These are phyloP conservation scores for Penicillium cinerascens DNA, from an alignment of 495 filamentous ascomycete genomes.

Conservation along the genomic window DNA sequence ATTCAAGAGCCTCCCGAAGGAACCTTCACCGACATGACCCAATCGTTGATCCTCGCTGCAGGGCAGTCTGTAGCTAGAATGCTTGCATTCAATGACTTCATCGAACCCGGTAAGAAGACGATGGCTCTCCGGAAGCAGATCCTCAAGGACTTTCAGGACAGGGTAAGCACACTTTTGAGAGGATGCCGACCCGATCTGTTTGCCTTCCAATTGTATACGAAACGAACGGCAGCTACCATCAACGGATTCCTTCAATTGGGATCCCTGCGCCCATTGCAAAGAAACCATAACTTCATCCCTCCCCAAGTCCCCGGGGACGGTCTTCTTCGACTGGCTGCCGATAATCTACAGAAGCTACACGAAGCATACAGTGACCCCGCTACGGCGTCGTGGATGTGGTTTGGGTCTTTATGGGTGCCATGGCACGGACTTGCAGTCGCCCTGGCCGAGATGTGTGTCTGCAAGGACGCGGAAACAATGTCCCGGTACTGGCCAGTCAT, in stretches of 20 bases:
- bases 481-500: conserved; percentile 73
- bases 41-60: conserved; percentile 23
- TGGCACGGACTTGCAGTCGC: conserved; percentile 48
- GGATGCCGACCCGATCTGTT: conserved; percentile 22
- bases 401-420: conserved; percentile 38
- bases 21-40: conserved; percentile 35
- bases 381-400: conserved; percentile 36
- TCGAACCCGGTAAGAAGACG: conserved; percentile 18
- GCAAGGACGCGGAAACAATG: conserved; percentile 56
- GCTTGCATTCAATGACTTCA: conserved; percentile 30
- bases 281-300: conserved; percentile 23
- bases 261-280: conserved; percentile 29
- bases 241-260: conserved; percentile 32
- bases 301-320: conserved; percentile 22
- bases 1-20: conserved; percentile 18
- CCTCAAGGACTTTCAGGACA: conserved; percentile 28
- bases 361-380: conserved; percentile 22
- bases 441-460: conserved; percentile 69
- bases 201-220: conserved; percentile 29
- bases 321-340: conserved; percentile 29
- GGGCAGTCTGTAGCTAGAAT: conserved; percentile 24
- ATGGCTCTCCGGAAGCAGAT: conserved; percentile 28
- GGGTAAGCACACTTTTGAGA: conserved; percentile 17
- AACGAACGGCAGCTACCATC: conserved; percentile 17
- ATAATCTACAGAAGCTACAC: conserved; percentile 26